Evolutionary conservation across 176 grass and related monocot species (phyloP).

Genomic region (Musa beccarii): DNA sequence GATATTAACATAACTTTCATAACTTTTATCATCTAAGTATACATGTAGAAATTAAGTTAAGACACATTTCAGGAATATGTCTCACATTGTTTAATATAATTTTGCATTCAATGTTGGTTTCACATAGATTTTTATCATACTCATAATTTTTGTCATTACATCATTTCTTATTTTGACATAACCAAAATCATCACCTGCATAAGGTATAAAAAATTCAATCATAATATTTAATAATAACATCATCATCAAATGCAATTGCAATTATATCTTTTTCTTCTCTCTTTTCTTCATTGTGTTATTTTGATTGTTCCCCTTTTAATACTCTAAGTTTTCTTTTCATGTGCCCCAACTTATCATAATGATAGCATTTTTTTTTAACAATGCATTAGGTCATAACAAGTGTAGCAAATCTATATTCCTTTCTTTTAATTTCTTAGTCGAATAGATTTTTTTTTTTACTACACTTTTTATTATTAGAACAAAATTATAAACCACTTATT

Average conservation of each 20-base stretch:
- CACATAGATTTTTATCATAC: not conserved
- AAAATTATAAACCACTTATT: not conserved
- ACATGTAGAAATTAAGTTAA: not conserved
- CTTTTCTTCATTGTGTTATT: not conserved
- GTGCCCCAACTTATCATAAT: not conserved
- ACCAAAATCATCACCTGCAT: no score
- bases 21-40: constrained; percentile 1
- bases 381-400: no score
- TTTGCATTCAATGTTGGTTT: not conserved
- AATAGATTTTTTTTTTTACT: constrained; percentile 6
- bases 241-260: no score
- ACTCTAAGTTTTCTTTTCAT: not conserved
- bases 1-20: not conserved
- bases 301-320: no score
- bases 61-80: no score
- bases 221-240: constrained; percentile 12
- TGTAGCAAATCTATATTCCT: not conserved
- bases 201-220: no score
- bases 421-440: constrained; percentile 7
- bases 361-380: not conserved
- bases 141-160: not conserved
- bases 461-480: no score
- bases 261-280: not conserved
- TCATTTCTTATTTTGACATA: constrained; percentile 5
- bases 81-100: not conserved